A percentile compares a stretch with the other conserved stretches of the same genome.
phyloP scores from a whole-genome alignment of 371 early-diverging fungal species.

The Apophysomyces ossiformis region DNA sequence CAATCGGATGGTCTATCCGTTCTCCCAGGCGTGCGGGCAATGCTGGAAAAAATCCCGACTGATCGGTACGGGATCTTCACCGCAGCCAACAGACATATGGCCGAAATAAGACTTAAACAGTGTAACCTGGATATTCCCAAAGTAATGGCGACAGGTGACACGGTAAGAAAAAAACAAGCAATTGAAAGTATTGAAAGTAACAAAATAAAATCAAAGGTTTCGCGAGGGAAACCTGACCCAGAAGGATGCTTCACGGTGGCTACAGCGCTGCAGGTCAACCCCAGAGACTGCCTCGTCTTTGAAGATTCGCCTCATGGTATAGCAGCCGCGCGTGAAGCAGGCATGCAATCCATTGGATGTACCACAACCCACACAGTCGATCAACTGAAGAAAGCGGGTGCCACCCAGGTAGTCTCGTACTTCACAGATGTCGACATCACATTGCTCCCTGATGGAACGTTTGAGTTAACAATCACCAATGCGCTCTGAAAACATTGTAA shows the following conservation, averaged over 20 bases:
- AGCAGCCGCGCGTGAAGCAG: slow-evolving; percentile 59
- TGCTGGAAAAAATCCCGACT: slow-evolving; percentile 30
- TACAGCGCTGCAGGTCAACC: slow-evolving; percentile 41
- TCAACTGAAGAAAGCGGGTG: slow-evolving; percentile 64
- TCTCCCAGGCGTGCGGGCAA: slow-evolving; percentile 33
- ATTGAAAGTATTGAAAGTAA: no score
- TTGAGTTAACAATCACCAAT: slow-evolving; percentile 36
- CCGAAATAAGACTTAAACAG: slow-evolving; percentile 37
- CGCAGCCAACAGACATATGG: slow-evolving; percentile 41
- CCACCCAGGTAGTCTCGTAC: slow-evolving; percentile 52
- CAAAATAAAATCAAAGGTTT: slow-evolving; percentile 25
- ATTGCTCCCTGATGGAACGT: slow-evolving; percentile 37
- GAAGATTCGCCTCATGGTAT: slow-evolving; percentile 75
- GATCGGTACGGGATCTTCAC: slow-evolving; percentile 45
- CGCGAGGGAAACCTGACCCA: slow-evolving; percentile 67
- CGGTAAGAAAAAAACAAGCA: slow-evolving; percentile 18
- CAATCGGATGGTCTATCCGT: slow-evolving; percentile 41
- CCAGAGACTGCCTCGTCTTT: slow-evolving; percentile 67
- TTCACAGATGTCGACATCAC: slow-evolving; percentile 54
- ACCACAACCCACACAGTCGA: slow-evolving; percentile 61
- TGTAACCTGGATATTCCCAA: slow-evolving; percentile 35
- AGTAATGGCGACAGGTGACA: slow-evolving; percentile 46
- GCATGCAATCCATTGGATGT: slow-evolving; percentile 63
- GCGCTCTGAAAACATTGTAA: slow-evolving; percentile 1
- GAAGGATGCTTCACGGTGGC: slow-evolving; percentile 67